Evolutionary conservation across 306 rosid genomes (phyloP).

Genomic region (Cucurbita ficifolia): DNA sequence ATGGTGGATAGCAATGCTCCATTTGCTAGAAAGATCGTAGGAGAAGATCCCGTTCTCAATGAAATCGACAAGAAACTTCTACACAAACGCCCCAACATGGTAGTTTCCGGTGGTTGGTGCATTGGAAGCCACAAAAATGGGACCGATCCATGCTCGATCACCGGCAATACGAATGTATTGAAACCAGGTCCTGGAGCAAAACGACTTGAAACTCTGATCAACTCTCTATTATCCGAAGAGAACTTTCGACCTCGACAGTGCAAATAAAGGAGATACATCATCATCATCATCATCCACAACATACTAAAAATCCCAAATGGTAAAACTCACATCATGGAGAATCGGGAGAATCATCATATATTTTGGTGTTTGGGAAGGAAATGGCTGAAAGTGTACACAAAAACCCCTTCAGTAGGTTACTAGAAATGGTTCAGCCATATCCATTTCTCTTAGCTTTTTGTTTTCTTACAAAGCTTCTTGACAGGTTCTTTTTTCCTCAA

Average conservation of each 20-base stretch:
- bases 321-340: not conserved
- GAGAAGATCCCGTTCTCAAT: slow-evolving; percentile 67
- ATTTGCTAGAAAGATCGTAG: slow-evolving; percentile 76
- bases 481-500: not conserved
- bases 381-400: slow-evolving; percentile 2
- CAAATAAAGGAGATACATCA: slow-evolving; percentile 22
- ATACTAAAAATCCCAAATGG: not conserved
- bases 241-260: slow-evolving; percentile 80
- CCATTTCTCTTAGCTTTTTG: not conserved
- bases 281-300: not conserved
- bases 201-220: slow-evolving; percentile 58
- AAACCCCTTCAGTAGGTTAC: not conserved
- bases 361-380: not conserved
- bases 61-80: slow-evolving; percentile 59
- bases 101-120: slow-evolving; percentile 98
- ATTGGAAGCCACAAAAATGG: slow-evolving; percentile 68
- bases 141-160: slow-evolving; percentile 58
- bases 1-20: slow-evolving; percentile 81
- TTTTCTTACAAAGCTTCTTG: not conserved
- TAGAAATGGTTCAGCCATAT: not conserved
- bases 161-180: slow-evolving; percentile 42
- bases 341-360: not conserved
- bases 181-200: slow-evolving; percentile 71
- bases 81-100: slow-evolving; percentile 44
- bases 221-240: slow-evolving; percentile 48